A percentile compares a stretch with the other conserved stretches of the same genome.
Conservation (phyloP, 108 stramenopile species). For the Phaeodactylum tricornutum region DNA sequence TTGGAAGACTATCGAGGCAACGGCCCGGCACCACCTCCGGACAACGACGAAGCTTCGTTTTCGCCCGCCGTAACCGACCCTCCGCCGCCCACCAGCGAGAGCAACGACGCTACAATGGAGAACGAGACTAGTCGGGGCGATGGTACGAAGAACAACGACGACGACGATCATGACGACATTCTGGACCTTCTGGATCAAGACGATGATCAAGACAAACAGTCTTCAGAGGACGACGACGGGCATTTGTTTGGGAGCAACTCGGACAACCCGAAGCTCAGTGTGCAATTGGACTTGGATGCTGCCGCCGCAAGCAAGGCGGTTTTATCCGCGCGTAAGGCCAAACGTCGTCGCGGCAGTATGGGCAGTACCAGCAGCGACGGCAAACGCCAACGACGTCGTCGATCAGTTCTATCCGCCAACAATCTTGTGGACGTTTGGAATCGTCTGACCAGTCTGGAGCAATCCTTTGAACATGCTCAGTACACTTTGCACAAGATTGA, state of each 20-base stretch:
- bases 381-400: conserved; percentile 9
- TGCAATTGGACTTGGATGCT: conserved; percentile 35
- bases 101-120: not conserved
- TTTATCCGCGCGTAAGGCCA: conserved; percentile 6
- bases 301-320: conserved; percentile 4
- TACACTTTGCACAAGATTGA: conserved; percentile 12
- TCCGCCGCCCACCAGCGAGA: not conserved
- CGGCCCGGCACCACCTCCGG: not conserved
- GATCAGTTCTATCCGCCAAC: conserved; percentile 20
- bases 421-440: conserved; percentile 37
- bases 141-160: conserved; percentile 20
- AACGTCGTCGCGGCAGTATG: conserved; percentile 33
- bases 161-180: conserved; percentile 35
- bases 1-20: conserved; percentile 46
- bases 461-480: conserved; percentile 18
- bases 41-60: not conserved
- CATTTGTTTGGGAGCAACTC: conserved; percentile 34
- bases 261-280: conserved; percentile 25
- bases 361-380: not conserved
- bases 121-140: not conserved
- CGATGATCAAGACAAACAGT: conserved; percentile 6
- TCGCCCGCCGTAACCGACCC: not conserved
- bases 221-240: conserved; percentile 14
- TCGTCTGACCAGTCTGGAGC: conserved; percentile 18
- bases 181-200: conserved; percentile 8